Base-by-base conservation (phyloP, 2,329 filamentous ascomycete species). In the Trichophyton verrucosum region DNA sequence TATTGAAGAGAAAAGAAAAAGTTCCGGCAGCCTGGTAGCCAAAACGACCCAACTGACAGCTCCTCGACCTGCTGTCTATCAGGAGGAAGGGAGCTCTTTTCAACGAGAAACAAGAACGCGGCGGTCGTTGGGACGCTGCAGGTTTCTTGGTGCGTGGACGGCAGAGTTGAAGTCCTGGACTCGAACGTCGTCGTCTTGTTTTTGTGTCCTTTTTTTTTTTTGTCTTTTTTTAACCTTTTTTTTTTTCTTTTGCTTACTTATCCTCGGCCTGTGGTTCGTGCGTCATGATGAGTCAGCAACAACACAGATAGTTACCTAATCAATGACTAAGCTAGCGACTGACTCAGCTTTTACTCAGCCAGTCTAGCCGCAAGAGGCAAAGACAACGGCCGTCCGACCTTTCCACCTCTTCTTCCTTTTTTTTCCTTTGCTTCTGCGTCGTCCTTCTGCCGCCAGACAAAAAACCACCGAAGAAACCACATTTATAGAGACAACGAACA, bases 391-490 rank as follows among this genome's bases (percentile, higher is more conserved):
- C 44, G n/a, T 22, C 44, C 7, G 11, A 3, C 46, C 20, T 51
- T 11, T 24, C 46, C 46, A 24, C 20, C 57, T 51, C 42, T 60
- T 59, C 40, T 59, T 61, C 60, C 61, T 53, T 46, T 58, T 57
- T 57, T 53, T 42, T 55, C 57, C 53, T 44, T 46, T 20, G 56
- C 53, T 51, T 65, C 60, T 20, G 56, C 53, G 42, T 65, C 60
- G 62, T 59, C 62, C 62, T 61, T 57, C 55, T 58, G 20, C 46
- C 51, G 51, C 51, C 27, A 30, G 51, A 55, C 51, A 55, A 27
- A 44, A 44, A 44, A 17, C 15, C 13, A 44, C 15, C 15, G n/a
- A 44, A n/a, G 15, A 44, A 44, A n/a, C n/a, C 13, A 17, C 51
- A 9, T 30, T 33, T 55, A 55, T 55, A 55, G 33, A 55, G 33